Conservation (phyloP, 169 alveolate genomes). For the Theileria equi region DNA sequence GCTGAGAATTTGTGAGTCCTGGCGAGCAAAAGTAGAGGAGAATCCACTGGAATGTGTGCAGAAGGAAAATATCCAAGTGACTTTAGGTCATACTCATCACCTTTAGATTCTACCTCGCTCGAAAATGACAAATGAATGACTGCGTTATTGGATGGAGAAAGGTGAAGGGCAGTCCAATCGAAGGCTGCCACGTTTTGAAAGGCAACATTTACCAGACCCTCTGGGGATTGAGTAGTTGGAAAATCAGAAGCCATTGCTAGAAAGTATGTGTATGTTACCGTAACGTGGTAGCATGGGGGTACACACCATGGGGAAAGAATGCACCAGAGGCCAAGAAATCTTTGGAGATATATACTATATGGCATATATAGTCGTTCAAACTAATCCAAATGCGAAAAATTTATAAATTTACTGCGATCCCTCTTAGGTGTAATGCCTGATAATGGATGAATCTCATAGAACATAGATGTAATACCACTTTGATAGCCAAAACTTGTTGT, state of each 20-base stretch:
- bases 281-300: neutral
- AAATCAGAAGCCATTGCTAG: neutral
- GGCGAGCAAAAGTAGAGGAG: constrained; percentile 29
- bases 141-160: constrained; percentile 4
- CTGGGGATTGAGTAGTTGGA: constrained; percentile 7
- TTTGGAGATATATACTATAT: neutral
- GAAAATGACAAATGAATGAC: constrained; percentile 41
- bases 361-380: neutral
- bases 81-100: neutral
- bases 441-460: neutral
- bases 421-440: constrained; percentile 50
- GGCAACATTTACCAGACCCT: constrained; percentile 3
- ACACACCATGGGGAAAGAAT: neutral
- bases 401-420: constrained; percentile 53
- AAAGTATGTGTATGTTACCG: neutral
- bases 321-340: neutral
- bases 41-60: constrained; percentile 2
- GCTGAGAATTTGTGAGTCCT: constrained; percentile 22
- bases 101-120: neutral
- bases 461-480: constrained; percentile 7
- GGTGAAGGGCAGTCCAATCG: neutral
- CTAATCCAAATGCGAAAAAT: neutral
- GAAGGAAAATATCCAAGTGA: constrained; percentile 32
- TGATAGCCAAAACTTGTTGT: constrained; percentile 60
- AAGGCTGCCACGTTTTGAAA: neutral